phyloP scores from a whole-genome alignment of 192 early-diverging fungal genomes.

The Mycoemilia scoparia region DNA sequence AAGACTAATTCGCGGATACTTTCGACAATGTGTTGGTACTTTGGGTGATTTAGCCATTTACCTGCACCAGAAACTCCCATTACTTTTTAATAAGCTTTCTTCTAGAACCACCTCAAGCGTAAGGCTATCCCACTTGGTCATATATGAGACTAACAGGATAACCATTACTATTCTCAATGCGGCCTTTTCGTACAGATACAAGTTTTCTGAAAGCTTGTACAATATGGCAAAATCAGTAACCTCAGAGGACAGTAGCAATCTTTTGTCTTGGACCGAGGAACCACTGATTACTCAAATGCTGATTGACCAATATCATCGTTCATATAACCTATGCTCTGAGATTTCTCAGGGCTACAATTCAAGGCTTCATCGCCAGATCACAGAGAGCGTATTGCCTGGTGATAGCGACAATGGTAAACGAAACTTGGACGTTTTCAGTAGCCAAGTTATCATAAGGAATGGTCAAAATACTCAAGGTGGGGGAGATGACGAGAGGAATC shows the following conservation, averaged over 20 bases:
- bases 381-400: conserved; percentile 7
- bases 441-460: no score
- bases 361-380: conserved; percentile 15
- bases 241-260: not conserved
- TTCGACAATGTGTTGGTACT: conserved; percentile 10
- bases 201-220: conserved; percentile 10
- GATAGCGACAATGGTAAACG: no score
- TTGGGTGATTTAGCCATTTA: conserved; percentile 12
- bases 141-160: conserved; percentile 19
- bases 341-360: conserved; percentile 10
- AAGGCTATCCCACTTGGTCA: conserved; percentile 7
- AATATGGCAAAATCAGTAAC: conserved; percentile 1
- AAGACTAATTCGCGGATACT: conserved; percentile 10
- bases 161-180: conserved; percentile 8
- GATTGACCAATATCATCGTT: conserved; percentile 7
- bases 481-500: no score
- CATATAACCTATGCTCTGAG: conserved; percentile 16
- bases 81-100: no score
- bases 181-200: conserved; percentile 13
- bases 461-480: no score
- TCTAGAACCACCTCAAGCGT: no score
- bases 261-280: conserved; percentile 13
- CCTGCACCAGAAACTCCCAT: conserved; percentile 11
- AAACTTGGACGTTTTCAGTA: no score
- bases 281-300: conserved; percentile 8